Evolutionary conservation across 164 flowering plant genomes (phyloP).

Genomic region (Houttuynia cordata): DNA sequence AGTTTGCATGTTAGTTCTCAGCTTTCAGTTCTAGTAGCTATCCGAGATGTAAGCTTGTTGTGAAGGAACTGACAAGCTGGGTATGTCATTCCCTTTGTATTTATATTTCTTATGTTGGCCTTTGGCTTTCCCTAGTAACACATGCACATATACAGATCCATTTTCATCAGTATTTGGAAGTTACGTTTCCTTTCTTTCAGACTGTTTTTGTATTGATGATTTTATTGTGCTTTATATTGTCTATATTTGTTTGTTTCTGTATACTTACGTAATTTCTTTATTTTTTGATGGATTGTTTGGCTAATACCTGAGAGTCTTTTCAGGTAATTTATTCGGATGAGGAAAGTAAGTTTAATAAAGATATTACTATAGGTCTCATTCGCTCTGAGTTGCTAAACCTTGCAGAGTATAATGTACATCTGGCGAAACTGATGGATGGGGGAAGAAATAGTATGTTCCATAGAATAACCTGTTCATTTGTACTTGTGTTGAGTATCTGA

Average conservation of each 20-base stretch:
- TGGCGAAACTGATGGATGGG: conserved; percentile 92
- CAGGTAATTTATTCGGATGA: conserved; percentile 90
- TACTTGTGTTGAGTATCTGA: neutral
- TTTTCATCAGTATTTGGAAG: too few species aligned
- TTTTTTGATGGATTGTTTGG: neutral
- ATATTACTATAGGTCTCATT: conserved; percentile 77
- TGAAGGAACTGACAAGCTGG: conserved; percentile 94
- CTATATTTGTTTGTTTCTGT: neutral
- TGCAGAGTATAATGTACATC: conserved; percentile 83
- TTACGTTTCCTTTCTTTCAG: too few species aligned
- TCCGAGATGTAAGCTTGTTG: conserved; percentile 94
- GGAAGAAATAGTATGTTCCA: conserved; percentile 70
- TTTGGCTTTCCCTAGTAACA: too few species aligned
- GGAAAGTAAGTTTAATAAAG: conserved; percentile 79
- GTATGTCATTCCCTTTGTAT: conserved; percentile 30
- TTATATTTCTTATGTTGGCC: neutral
- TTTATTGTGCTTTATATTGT: too few species aligned
- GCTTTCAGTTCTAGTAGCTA: conserved; percentile 72
- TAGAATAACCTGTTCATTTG: neutral
- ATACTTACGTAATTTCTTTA: neutral
- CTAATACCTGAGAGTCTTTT: too few species aligned
- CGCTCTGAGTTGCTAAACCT: conserved; percentile 71
- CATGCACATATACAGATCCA: too few species aligned
- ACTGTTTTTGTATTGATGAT: too few species aligned
- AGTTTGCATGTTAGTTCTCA: conserved; percentile 54